Base-by-base conservation (phyloP, 2,329 filamentous ascomycete genomes). In the Ophiocordyceps robertsii region DNA sequence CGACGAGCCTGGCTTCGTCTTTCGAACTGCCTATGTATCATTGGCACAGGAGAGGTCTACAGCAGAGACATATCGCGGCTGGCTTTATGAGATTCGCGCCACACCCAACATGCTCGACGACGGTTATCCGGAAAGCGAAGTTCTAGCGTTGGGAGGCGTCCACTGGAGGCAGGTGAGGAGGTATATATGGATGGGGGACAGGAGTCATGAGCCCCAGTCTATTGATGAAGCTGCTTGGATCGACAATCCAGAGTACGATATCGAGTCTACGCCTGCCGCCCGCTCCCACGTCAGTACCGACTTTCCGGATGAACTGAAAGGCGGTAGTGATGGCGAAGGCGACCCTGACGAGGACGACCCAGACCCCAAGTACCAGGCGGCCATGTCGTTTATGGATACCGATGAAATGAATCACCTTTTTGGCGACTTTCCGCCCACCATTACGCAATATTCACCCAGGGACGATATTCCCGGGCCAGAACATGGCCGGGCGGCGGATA, bases 81-180 rank as follows among this genome's bases (percentile, higher is more conserved):
- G 46, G 46, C 13, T 47, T 14, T 47, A 45, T 24, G 43, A 45
- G 37, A 42, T 47, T 7, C 41, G 39, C 16, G 39, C 41, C 4
- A 44, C 41, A 19, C 43, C 39, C n/a, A 43, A 45, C n/a, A 44
- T 45, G 3, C 27, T 47, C 9, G 39, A 45, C 24, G 38, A 42
- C 16, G 13, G 16, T 8, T 43, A 41, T 27, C 29, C n/a, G 12
- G 43, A 47, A 10, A 35, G 21, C 12, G 43, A 47, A 17, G 41
- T 39, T 6, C 12, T 47, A 10, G 43, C 39, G 6, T 19, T 47
- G 13, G 43, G 46, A 4, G 46, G 46, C 8, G 29, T 44, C 14
- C 41, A 19, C 8, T 47, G 46, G 46, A 27, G 21, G n/a, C 41
- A 43, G 27, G 14, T 47, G 3, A 39, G 41, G 16, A 42, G 43